These are phyloP conservation scores for Trichoderma sp. DNA, from an alignment of 2,329 filamentous ascomycete species.

Conservation along the genomic window DNA sequence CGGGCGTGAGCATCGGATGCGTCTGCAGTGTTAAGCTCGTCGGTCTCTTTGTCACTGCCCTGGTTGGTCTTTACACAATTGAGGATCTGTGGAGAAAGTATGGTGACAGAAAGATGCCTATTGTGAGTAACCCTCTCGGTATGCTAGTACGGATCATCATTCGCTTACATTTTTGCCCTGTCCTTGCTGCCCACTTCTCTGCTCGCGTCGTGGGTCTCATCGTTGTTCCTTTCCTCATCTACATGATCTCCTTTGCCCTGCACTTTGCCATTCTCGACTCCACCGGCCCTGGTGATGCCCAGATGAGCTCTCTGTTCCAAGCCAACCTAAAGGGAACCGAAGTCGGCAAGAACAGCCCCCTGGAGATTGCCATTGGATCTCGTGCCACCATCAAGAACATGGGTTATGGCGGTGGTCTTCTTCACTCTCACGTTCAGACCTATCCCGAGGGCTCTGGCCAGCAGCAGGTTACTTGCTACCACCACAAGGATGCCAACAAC, in stretches of 20 bases:
- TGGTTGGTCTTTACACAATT: conserved; percentile 92
- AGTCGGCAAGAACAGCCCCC: conserved; percentile 89
- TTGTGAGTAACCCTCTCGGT: conserved; percentile 51
- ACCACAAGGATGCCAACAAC: conserved; percentile 99
- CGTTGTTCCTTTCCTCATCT: conserved; percentile 83
- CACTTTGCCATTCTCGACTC: conserved; percentile 94
- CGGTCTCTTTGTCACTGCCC: conserved; percentile 89
- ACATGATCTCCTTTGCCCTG: conserved; percentile 92
- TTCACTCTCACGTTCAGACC: conserved; percentile 95
- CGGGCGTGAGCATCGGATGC: conserved; percentile 92
- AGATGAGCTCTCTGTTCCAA: conserved; percentile 99
- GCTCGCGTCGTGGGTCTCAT: conserved; percentile 87
- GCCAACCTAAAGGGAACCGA: conserved; percentile 93
- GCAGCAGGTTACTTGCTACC: conserved; percentile 98
- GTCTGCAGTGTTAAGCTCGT: conserved; percentile 99
- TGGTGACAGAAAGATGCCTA: conserved; percentile 87
- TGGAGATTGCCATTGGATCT: conserved; percentile 89
- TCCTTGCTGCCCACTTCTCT: conserved; percentile 74
- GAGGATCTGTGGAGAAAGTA: conserved; percentile 99
- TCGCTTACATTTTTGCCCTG: conserved; percentile 37
- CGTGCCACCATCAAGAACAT: conserved; percentile 96
- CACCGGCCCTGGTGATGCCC: conserved; percentile 94
- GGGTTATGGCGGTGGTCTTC: conserved; percentile 95
- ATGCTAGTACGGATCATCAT: neutral
- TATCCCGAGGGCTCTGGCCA: conserved; percentile 91